Percentiles rank a stretch among this genome's conserved stretches.
These are phyloP conservation scores for Irpex sp. DNA, from an alignment of 1,284 basidiomycete species.

Conservation along the genomic window DNA sequence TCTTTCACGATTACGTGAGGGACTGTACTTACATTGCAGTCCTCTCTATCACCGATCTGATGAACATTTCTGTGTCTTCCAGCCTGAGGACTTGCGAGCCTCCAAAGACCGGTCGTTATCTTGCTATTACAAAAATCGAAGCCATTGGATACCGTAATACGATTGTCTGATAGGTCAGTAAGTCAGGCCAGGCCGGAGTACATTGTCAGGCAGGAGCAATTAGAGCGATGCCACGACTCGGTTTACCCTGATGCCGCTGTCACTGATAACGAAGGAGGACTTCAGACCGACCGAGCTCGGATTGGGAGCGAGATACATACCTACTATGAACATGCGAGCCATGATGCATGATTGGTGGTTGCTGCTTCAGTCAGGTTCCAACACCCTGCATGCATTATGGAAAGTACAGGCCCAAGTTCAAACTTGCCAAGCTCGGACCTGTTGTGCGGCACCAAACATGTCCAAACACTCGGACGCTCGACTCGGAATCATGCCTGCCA, in stretches of 20 bases:
- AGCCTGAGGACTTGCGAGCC: background rate
- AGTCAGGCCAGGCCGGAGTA: background rate
- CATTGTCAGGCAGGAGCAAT: background rate
- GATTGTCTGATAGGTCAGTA: background rate
- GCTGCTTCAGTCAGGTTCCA: too few species aligned
- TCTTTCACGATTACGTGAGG: background rate
- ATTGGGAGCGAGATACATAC: background rate
- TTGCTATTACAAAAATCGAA: background rate
- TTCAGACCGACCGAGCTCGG: background rate
- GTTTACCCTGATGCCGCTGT: background rate
- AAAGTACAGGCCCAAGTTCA: too few species aligned
- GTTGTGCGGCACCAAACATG: too few species aligned
- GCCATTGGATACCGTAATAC: background rate
- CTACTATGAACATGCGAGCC: background rate
- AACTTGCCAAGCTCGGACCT: too few species aligned
- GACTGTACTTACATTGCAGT: background rate
- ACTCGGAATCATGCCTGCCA: too few species aligned
- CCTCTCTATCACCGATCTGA: constrained; percentile 1
- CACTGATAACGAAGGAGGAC: background rate
- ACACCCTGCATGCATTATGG: too few species aligned
- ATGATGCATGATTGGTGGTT: too few species aligned
- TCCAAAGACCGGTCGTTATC: background rate
- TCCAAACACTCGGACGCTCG: too few species aligned
- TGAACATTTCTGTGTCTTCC: background rate
- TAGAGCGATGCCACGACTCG: background rate